Evolutionary conservation across 345 rosid genomes (phyloP).

Genomic region (Gossypium stocksii): DNA sequence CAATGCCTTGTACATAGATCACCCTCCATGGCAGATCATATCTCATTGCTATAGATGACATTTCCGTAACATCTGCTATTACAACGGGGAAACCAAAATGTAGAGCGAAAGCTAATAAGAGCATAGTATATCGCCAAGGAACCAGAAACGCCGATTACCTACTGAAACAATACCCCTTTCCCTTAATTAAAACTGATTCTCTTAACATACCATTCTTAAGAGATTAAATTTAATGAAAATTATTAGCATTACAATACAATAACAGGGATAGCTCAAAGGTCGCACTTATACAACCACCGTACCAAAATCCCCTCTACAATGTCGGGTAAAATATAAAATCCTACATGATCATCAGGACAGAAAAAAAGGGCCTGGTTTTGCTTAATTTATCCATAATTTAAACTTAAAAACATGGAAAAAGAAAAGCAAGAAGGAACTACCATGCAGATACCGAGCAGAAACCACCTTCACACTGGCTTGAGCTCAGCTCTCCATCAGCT

Average conservation of each 20-base stretch:
- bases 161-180: neutral
- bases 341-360: constrained; percentile 35
- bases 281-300: neutral
- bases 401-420: constrained; percentile 8
- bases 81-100: neutral
- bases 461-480: constrained; percentile 15
- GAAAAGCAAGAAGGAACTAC: constrained; percentile 11
- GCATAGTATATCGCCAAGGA: neutral
- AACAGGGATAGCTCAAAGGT: constrained; percentile 13
- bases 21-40: neutral
- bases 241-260: constrained; percentile 16
- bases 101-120: neutral
- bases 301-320: constrained; percentile 23
- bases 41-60: neutral
- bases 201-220: neutral
- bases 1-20: neutral
- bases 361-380: constrained; percentile 29
- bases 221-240: constrained; percentile 13
- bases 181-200: neutral
- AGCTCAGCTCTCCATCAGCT: constrained; percentile 19
- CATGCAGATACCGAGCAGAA: constrained; percentile 10
- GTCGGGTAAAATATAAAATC: constrained; percentile 21
- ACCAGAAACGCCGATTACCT: neutral
- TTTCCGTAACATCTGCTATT: too few relatives aligned
- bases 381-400: constrained; percentile 11